Evolutionary conservation across 139 green algal species (phyloP).

Genomic region (Chlorella sp.): DNA sequence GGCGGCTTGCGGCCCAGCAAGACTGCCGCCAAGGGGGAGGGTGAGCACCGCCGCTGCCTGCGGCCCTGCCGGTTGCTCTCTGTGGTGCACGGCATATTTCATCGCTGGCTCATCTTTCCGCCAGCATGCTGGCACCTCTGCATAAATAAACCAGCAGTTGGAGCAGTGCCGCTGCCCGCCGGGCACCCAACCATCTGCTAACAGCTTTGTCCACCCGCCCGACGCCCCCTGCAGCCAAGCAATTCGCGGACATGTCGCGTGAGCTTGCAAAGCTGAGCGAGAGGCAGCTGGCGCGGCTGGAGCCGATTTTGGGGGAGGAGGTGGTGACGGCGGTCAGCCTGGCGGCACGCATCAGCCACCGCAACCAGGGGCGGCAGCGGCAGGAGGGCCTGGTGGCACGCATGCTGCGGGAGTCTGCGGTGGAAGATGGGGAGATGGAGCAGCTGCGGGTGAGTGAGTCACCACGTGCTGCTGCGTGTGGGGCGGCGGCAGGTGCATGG

Average conservation of each 20-base stretch:
- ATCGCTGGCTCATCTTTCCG: no score
- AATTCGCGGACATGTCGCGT: neutral
- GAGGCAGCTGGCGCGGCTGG: conserved; percentile 10
- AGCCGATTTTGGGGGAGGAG: conserved; percentile 6
- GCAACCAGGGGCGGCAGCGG: conserved; percentile 15
- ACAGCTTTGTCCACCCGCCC: no score
- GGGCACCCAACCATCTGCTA: no score
- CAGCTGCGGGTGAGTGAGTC: conserved; percentile 26
- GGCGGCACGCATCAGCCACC: neutral
- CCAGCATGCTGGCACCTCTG: neutral
- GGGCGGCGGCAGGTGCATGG: neutral
- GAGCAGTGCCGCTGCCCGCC: neutral
- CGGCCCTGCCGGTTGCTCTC: no score
- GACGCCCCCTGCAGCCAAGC: conserved; percentile 8
- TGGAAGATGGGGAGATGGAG: conserved; percentile 4
- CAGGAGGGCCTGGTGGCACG: conserved; percentile 31
- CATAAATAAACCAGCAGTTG: no score
- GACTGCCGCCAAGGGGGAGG: conserved; percentile 22
- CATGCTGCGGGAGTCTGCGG: conserved; percentile 20
- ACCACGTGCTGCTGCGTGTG: neutral
- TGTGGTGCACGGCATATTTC: no score
- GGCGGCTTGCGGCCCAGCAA: conserved; percentile 10
- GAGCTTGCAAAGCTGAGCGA: conserved; percentile 4
- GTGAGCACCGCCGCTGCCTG: neutral
- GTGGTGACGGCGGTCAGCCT: neutral